A percentile compares a stretch with the other conserved stretches of the same genome.
These are phyloP conservation scores for Boletellus ananas DNA, from an alignment of 768 basidiomycete species.

Conservation along the genomic window DNA sequence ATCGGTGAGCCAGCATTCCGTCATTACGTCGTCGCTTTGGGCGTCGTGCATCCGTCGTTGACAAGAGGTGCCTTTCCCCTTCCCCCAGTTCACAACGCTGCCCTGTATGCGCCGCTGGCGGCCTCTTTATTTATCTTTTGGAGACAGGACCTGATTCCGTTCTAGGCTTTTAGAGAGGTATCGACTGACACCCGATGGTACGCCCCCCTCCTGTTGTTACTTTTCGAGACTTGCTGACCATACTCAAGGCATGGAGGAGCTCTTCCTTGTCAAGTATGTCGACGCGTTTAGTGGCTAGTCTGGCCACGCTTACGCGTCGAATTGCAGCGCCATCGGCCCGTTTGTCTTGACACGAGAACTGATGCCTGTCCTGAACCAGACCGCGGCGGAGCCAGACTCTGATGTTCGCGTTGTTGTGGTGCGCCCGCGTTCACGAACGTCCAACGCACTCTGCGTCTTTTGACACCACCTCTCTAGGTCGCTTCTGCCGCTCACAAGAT, in stretches of 20 bases:
- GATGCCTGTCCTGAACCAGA: conserved; percentile 48
- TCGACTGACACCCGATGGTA: conserved; percentile 28
- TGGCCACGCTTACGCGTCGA: neutral
- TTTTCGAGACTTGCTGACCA: neutral
- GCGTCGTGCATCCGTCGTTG: neutral
- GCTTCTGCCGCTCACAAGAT: conserved; percentile 28
- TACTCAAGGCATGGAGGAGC: conserved; percentile 34
- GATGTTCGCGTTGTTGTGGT: conserved; percentile 65
- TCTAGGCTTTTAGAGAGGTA: conserved; percentile 20
- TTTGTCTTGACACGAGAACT: conserved; percentile 52
- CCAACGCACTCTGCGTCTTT: neutral
- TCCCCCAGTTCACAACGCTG: conserved; percentile 53
- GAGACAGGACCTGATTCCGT: conserved; percentile 5
- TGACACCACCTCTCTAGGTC: conserved; percentile 23
- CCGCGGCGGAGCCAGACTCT: conserved; percentile 42
- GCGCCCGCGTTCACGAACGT: conserved; percentile 10
- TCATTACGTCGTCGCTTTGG: neutral
- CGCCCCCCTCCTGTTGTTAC: neutral
- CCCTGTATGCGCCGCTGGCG: conserved; percentile 32
- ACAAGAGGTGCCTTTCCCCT: neutral
- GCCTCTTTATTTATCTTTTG: neutral
- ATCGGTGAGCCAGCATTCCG: conserved; percentile 35
- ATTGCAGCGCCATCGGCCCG: conserved; percentile 47
- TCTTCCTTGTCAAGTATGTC: conserved; percentile 45
- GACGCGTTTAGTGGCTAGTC: neutral